Base-by-base conservation (phyloP, 768 basidiomycete species). In the Rhodotorula taiwanensis region DNA sequence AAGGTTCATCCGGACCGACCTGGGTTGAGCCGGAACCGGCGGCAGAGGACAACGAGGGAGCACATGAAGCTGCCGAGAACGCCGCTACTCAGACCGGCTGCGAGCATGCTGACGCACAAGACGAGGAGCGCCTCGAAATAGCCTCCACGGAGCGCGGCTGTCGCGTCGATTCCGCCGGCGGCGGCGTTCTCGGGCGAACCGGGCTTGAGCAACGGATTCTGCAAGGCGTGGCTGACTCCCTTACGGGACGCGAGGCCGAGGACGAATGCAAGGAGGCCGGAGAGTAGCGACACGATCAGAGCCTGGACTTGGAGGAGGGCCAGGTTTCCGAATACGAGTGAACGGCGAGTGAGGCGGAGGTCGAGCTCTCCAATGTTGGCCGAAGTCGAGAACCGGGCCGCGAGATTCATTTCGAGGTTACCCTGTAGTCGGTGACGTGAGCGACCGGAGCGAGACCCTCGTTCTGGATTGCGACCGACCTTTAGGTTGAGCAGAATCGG, bases 361-460 rank as follows among this genome's bases (percentile, higher is more conserved):
- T 98, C 91, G 8, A 99, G 83, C 64, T 91, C 84, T 48, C 94
- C 94, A 54, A 93, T 85, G 70, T 97, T 95, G 9, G 93, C 79
- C 2, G 92, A 87, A 0, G 95, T 99, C 2, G 88, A 87, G n/a
- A 99, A 81, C 20, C 94, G 83, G 1, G 95, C 91, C 6, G 92
- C 93, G 11, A 99, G 84, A 69, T 95, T 97, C 94, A 98, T 98
- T 76, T 98, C 95, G 42, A 98, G 82, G 73, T 99, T 79, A 36
- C 66, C 95, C n/a, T n/a, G n/a, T n/a, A n/a, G n/a, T n/a, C n/a
- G n/a, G n/a, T n/a, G n/a, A n/a, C n/a, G n/a, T n/a, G n/a, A n/a
- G n/a, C n/a, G n/a, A n/a, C n/a, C n/a, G n/a, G n/a, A n/a, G n/a
- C n/a, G n/a, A n/a, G n/a, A n/a, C n/a, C n/a, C n/a, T n/a, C n/a